Base-by-base conservation (phyloP, 306 rosid genomes). In the Comarum palustre region DNA sequence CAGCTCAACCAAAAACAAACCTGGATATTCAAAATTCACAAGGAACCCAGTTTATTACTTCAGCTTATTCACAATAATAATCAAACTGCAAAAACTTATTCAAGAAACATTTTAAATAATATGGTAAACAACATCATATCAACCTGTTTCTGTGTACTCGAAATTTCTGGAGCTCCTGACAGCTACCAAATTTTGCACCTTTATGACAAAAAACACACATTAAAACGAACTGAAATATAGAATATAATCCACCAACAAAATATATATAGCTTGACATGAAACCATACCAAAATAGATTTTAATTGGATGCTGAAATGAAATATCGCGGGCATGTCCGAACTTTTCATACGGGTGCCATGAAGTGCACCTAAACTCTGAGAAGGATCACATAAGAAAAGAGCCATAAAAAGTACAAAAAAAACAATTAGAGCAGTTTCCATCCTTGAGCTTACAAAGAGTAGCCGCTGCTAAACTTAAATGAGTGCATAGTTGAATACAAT, bases 281-380 rank as follows among this genome's bases (percentile, higher is more conserved):
- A 66, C 42, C 86, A 50, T 91, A 94, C 99, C 99, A 80, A 91
- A 90, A 79, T 94, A 94, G 47, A 94, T 16, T 88, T 94, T 94
- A 73, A 94, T 94, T 29, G 99, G 99, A 84, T 91, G 97, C 75
- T 87, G 95, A 88, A 90, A 94, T 69, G 95, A 85, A 62, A 90
- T 73, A 74, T 88, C 93, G 29, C 99, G 99, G 61, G 86, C 75
- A 84, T 85, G 82, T 77, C 96, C 96, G 84, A 79, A 86, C 36
- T 81, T 84, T 59, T 85, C 96, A 72, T 85, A 88, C 78, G 85
- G 86, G 31, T 65, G 74, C 99, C 99, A 94, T 12, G 82, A 70
- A 68, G 78, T 84, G 81, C 96, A 87, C 77, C 71, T 80, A 6
- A 94, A 83, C 50, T 90, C 99, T 94, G 93, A 57, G 81, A 76